Conservation (phyloP, 176 grass and related monocot species). For the Neostapfia colusana region DNA sequence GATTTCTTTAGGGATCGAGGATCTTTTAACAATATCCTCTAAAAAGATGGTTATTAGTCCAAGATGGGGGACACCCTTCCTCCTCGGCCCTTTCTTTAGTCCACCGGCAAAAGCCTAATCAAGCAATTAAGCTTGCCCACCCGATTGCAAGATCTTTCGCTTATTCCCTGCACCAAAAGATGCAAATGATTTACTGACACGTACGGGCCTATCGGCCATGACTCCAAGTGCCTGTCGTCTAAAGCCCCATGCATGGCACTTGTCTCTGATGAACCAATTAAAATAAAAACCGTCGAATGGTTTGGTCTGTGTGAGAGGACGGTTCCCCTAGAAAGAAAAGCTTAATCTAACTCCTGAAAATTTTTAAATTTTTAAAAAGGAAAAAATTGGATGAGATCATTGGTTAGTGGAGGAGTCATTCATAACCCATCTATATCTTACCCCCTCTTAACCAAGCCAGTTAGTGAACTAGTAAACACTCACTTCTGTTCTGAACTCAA, state of each 20-base stretch:
- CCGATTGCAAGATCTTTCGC: slow-evolving; percentile 8
- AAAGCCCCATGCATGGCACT: slow-evolving; percentile 20
- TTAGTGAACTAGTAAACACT: not conserved
- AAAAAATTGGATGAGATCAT: slow-evolving; percentile 29
- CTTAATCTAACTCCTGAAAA: slow-evolving; percentile 38
- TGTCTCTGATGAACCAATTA: not conserved
- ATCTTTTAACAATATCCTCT: too few species aligned
- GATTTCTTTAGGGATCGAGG: not conserved
- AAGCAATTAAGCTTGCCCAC: slow-evolving; percentile 10
- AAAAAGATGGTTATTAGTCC: too few species aligned
- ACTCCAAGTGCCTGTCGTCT: slow-evolving; percentile 40
- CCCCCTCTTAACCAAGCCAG: not conserved
- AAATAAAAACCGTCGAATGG: slow-evolving; percentile 24
- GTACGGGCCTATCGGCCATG: slow-evolving; percentile 21
- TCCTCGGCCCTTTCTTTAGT: not conserved
- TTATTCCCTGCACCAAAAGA: slow-evolving; percentile 14
- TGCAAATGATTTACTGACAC: slow-evolving; percentile 40
- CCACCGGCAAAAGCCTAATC: slow-evolving; percentile 2
- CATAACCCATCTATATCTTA: not conserved
- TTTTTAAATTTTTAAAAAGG: not conserved
- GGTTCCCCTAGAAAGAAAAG: slow-evolving; percentile 49
- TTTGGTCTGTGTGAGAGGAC: slow-evolving; percentile 32
- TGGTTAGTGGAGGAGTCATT: slow-evolving; percentile 29
- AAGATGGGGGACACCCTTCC: not conserved
- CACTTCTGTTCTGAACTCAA: too few species aligned